Conservation (phyloP, 2,329 filamentous ascomycete genomes). For the Eurotiales sp. region DNA sequence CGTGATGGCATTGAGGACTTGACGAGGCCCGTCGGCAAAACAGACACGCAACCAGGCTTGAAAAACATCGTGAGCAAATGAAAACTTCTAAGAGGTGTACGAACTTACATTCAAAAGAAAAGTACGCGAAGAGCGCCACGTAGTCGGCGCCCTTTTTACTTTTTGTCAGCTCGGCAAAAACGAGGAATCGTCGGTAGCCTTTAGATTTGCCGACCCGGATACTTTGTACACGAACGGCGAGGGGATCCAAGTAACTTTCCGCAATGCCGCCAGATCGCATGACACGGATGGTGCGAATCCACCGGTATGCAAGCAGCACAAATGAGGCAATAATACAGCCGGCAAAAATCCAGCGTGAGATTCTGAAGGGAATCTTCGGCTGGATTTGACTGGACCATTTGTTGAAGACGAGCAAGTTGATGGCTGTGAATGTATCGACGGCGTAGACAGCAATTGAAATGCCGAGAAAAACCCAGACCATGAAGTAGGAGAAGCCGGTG, state of each 20-base stretch:
- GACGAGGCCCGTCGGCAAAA: constrained; percentile 86
- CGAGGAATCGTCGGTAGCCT: constrained; percentile 86
- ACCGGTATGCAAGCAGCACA: constrained; percentile 74
- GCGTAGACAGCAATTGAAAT: constrained; percentile 80
- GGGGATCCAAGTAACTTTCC: constrained; percentile 83
- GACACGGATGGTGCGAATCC: constrained; percentile 72
- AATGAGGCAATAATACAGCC: constrained; percentile 89
- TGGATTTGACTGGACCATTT: constrained; percentile 82
- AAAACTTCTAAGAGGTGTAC: not conserved
- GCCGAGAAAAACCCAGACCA: constrained; percentile 75
- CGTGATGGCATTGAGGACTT: constrained; percentile 85
- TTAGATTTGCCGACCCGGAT: constrained; percentile 68
- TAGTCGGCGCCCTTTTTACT: constrained; percentile 89
- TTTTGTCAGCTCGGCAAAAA: constrained; percentile 86
- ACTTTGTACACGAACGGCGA: constrained; percentile 81
- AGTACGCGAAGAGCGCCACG: constrained; percentile 86
- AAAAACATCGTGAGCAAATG: constrained; percentile 29
- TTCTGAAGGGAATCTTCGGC: constrained; percentile 69
- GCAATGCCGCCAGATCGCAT: constrained; percentile 83
- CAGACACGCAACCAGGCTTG: constrained; percentile 78
- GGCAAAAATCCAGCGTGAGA: constrained; percentile 94
- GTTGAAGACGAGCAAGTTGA: constrained; percentile 86
- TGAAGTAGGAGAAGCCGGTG: constrained; percentile 73
- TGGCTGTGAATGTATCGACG: constrained; percentile 87
- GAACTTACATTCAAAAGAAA: constrained; percentile 61